phyloP scores from a whole-genome alignment of 495 filamentous ascomycete species.

The Aspergillus bridgeri region DNA sequence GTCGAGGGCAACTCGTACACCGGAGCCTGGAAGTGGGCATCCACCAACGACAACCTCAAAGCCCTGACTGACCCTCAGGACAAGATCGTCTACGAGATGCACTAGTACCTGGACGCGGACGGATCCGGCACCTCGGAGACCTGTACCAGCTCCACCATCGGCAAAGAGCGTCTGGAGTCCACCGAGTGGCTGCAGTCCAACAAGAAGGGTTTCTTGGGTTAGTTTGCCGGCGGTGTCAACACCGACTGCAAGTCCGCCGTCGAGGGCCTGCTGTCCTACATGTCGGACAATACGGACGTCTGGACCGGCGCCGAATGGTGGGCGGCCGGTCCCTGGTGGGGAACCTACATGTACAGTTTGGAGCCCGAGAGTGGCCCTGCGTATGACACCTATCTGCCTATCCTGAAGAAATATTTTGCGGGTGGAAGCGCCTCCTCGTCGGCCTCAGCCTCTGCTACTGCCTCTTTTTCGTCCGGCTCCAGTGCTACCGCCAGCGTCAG shows the following conservation, averaged over 20 bases:
- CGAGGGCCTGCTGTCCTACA: constrained; percentile 57
- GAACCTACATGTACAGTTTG: constrained; percentile 56
- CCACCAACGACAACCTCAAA: constrained; percentile 51
- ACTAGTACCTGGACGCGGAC: constrained; percentile 53
- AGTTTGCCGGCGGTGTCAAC: constrained; percentile 70
- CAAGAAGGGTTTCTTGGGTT: constrained; percentile 61
- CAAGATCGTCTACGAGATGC: constrained; percentile 57
- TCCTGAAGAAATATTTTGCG: constrained; percentile 35
- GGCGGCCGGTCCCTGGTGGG: constrained; percentile 61
- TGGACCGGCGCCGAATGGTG: constrained; percentile 72
- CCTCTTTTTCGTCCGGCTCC: constrained; percentile 3
- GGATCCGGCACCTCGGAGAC: constrained; percentile 56
- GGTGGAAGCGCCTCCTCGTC: constrained; percentile 12
- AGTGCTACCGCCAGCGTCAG: background rate
- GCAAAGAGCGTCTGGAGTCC: constrained; percentile 56
- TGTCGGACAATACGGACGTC: constrained; percentile 60
- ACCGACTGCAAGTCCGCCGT: constrained; percentile 60
- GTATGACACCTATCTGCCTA: constrained; percentile 39
- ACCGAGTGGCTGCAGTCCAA: constrained; percentile 68
- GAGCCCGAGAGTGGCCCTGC: constrained; percentile 55
- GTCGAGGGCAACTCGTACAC: constrained; percentile 68
- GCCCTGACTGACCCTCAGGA: constrained; percentile 56
- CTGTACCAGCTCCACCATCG: constrained; percentile 63
- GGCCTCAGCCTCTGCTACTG: constrained; percentile 7
- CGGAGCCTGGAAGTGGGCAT: constrained; percentile 57